Conservation (phyloP, 371 early-diverging fungal genomes). For the Circinella minor region DNA sequence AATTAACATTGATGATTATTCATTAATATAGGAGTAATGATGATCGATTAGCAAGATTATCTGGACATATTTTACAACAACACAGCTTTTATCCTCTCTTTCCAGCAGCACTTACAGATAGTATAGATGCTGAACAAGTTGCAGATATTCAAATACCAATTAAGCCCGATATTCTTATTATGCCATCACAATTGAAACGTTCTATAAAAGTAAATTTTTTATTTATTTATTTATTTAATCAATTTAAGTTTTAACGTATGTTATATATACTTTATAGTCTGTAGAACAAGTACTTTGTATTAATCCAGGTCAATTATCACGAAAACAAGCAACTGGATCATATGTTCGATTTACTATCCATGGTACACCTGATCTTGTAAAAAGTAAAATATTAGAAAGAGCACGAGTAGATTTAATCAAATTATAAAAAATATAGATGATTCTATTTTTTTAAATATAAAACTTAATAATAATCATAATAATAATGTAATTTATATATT, state of each 20-base stretch:
- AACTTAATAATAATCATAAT: too few species aligned
- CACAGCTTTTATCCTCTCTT: slow-evolving; percentile 85
- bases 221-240: too few species aligned
- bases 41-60: slow-evolving; percentile 72
- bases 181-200: slow-evolving; percentile 72
- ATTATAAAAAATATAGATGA: slow-evolving; percentile 37
- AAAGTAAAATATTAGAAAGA: slow-evolving; percentile 40
- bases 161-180: slow-evolving; percentile 83
- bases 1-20: neutral
- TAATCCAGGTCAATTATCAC: slow-evolving; percentile 81
- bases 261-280: slow-evolving; percentile 20
- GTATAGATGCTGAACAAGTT: slow-evolving; percentile 54
- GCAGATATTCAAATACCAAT: slow-evolving; percentile 54
- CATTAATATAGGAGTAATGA: slow-evolving; percentile 17
- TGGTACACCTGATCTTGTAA: slow-evolving; percentile 42
- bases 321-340: slow-evolving; percentile 71
- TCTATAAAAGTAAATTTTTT: slow-evolving; percentile 54
- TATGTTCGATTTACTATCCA: slow-evolving; percentile 75
- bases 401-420: slow-evolving; percentile 67
- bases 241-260: neutral
- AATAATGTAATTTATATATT: too few species aligned
- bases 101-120: slow-evolving; percentile 66
- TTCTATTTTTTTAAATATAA: too few species aligned
- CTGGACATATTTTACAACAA: slow-evolving; percentile 77
- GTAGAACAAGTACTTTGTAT: slow-evolving; percentile 75